Base-by-base conservation (phyloP, 2,329 filamentous ascomycete genomes). In the Chaetothyriales sp. region DNA sequence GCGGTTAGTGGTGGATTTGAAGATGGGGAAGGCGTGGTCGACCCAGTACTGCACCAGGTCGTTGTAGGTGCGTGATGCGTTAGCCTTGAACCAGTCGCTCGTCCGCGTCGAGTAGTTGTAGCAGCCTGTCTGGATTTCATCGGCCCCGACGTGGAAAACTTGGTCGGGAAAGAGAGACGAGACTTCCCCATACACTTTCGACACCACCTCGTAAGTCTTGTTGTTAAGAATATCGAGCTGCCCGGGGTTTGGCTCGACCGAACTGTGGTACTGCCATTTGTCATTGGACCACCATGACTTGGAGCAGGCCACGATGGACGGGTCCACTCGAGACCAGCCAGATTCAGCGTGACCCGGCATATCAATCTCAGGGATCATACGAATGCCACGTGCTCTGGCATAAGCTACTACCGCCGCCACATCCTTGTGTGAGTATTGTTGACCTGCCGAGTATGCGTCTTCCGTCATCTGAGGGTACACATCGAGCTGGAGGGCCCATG, bases 201-300 rank as follows among this genome's bases (percentile, higher is more conserved):
- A 63, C 1, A 79, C 72, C 2, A 77, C 71, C 28, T 75, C 70
- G 60, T 78, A 78, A 2, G 76, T 78, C 58, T 73, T 73, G 66
- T 73, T 69, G 63, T 77, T 74, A 53, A 78, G 66, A 48, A 77
- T 73, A 54, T 78, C 76, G 48, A 78, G 70, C 55, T 78, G 76
- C 18, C 76, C 76, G 0, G 76, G 76, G 58, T 75, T 77, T 1
- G 76, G 76, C 65, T 78, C 66, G 7, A 78, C 73, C 51, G 73
- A 77, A 1, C 77, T 80, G 58, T 79, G 75, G 19, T 71, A 63
- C 1, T 69, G 53, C 71, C 71, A 80, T 56, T 69, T 64, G 53
- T 81, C 77, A 61, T 80, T 80, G 40, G 74, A 77, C 77, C 77
- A 81, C 77, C 77, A 81, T 19, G 73, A 73, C 62, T 80, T 66